Evolutionary conservation across 805 yeast genomes (phyloP).

Genomic region (Zygotorulaspora danielsina): DNA sequence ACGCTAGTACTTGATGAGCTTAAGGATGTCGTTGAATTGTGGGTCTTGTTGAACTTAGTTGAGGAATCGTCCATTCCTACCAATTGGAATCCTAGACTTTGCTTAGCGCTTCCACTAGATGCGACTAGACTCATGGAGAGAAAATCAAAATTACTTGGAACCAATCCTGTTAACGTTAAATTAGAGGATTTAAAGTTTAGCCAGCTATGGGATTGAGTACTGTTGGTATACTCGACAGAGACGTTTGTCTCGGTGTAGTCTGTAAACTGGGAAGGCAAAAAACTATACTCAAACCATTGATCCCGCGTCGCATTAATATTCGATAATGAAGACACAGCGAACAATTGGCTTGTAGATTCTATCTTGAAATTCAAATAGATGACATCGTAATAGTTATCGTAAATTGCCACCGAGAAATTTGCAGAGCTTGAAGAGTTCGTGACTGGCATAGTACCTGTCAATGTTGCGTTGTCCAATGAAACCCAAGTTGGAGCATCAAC

Average conservation of each 20-base stretch:
- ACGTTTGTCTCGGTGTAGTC: constrained; percentile 48
- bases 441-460: constrained; percentile 56
- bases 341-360: constrained; percentile 49
- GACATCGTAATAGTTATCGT: constrained; percentile 57
- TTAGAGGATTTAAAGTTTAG: constrained; percentile 55
- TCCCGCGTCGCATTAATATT: constrained; percentile 67
- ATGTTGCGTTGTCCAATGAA: constrained; percentile 40
- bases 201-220: constrained; percentile 51
- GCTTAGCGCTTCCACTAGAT: constrained; percentile 33
- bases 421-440: constrained; percentile 35
- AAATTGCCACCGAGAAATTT: constrained; percentile 50
- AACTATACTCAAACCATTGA: constrained; percentile 51
- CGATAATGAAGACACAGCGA: constrained; percentile 50
- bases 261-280: constrained; percentile 54
- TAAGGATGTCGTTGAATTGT: constrained; percentile 8
- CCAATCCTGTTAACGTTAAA: constrained; percentile 64
- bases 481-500: constrained; percentile 60
- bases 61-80: constrained; percentile 42
- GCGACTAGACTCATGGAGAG: constrained; percentile 43
- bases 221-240: constrained; percentile 39
- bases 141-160: constrained; percentile 47
- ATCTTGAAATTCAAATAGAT: constrained; percentile 56
- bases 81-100: constrained; percentile 47
- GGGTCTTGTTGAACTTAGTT: constrained; percentile 13
- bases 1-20: constrained; percentile 22